Evolutionary conservation across 345 rosid genomes (phyloP).

Genomic region (Eucalyptus melliodora): DNA sequence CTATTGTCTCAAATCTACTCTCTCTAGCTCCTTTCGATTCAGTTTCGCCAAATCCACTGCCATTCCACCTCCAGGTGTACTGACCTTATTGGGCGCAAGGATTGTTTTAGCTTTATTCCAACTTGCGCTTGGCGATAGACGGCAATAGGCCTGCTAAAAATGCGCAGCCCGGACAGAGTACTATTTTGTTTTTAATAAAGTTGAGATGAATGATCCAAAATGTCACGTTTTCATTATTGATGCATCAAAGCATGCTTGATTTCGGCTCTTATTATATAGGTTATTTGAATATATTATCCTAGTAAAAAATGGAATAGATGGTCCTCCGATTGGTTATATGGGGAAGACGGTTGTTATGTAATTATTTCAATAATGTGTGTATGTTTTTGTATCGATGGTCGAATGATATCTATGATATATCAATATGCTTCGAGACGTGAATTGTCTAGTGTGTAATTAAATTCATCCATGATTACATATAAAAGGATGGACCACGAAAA

Average conservation of each 20-base stretch:
- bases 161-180: neutral
- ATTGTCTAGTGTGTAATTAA: neutral
- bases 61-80: neutral
- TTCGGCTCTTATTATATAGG: neutral
- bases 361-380: neutral
- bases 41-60: neutral
- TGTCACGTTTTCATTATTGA: neutral
- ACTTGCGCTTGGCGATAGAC: neutral
- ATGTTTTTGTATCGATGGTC: neutral
- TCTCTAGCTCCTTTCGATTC: neutral
- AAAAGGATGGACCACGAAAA: neutral
- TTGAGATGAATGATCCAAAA: neutral
- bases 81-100: neutral
- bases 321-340: neutral
- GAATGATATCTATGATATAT: neutral
- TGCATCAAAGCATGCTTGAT: neutral
- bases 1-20: neutral
- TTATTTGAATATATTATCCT: neutral
- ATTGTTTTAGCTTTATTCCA: neutral
- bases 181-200: neutral
- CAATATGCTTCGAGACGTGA: neutral
- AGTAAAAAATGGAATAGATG: no score
- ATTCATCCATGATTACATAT: neutral
- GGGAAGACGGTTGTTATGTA: rapidly evolving
- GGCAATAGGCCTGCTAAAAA: neutral